Evolutionary conservation across 345 rosid species (phyloP), one percentile per base, ranked within the genome.

Genomic region (Melaleuca quinquenervia): DNA sequence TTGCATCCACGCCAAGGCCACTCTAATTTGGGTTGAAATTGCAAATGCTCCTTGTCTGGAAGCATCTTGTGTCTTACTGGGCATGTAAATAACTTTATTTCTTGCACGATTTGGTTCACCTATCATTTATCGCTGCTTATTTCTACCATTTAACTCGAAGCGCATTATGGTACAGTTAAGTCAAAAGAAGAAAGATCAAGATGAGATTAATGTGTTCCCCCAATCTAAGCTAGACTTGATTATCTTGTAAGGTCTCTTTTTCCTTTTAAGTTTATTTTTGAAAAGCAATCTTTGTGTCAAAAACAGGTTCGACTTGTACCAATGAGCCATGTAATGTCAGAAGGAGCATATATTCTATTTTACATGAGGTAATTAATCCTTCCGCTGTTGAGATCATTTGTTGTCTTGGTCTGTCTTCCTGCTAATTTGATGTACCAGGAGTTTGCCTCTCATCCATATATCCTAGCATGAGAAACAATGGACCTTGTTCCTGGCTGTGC

Each of bases 311-410:
- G 87, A 90, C 93, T 89, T 50, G 97, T 96, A 85, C 89, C 95
- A 70, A 91, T 91, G 91, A 91, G 93, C 90, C 96, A 94, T 88
- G 98, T 96, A 89, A 96, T 96, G 98, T 96, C 96, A 16, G 98
- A 96, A 90, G 98, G 95, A 87, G 98, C 97, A 83, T 96, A 96
- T 87, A 96, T 96, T 85, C 90, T 96, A 90, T 96, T 96, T 89
- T 96, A 96, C 92, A 94, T 84, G 90, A 94, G 98, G 98, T 94
- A 92, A 87, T 83, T 50, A 84, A 50, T 24, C 85, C 80, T 83
- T 49, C 80, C 9, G 56, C 6, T 62, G 84, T 52, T 82, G n/a
- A 55, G 44, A 16, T 54, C 78, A 3, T 50, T 64, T 27, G n/a
- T 26, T 21, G 56, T 21, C 82, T 29, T 22, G 21, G 60, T 80